Conservation (phyloP, 2,329 filamentous ascomycete species). For the Trichoderma atroviride region DNA sequence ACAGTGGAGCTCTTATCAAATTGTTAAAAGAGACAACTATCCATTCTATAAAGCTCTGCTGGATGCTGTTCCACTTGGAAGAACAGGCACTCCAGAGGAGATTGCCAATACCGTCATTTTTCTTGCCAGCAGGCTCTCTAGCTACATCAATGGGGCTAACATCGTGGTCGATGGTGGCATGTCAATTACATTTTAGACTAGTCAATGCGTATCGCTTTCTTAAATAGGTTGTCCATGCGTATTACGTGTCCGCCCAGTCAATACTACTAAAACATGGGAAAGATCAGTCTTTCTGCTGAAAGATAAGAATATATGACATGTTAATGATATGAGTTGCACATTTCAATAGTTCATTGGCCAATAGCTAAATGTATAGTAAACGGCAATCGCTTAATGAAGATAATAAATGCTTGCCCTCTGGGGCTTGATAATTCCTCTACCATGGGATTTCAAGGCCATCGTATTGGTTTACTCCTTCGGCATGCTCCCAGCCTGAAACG, state of each 20-base stretch:
- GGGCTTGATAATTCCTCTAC: background rate
- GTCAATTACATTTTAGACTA: constrained; percentile 1
- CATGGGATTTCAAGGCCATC: background rate
- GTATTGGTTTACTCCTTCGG: background rate
- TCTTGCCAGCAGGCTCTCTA: constrained; percentile 31
- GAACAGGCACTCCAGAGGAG: constrained; percentile 30
- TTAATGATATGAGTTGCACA: background rate
- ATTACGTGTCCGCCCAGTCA: no score
- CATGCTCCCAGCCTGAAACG: constrained; percentile 4
- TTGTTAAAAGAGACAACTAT: constrained; percentile 22
- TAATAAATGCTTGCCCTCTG: background rate
- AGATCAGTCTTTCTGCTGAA: background rate
- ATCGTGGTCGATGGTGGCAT: constrained; percentile 33
- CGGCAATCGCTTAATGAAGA: background rate
- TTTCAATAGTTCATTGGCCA: background rate
- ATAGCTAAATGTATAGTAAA: background rate
- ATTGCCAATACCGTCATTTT: constrained; percentile 34
- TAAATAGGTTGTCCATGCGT: no score
- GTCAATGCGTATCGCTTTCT: no score
- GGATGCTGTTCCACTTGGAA: constrained; percentile 27
- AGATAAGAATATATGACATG: background rate
- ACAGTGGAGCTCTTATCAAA: constrained; percentile 31
- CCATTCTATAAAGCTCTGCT: constrained; percentile 22
- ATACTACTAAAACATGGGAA: no score
- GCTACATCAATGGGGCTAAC: constrained; percentile 31